phyloP scores from a whole-genome alignment of 345 rosid species.

The Adansonia digitata region DNA sequence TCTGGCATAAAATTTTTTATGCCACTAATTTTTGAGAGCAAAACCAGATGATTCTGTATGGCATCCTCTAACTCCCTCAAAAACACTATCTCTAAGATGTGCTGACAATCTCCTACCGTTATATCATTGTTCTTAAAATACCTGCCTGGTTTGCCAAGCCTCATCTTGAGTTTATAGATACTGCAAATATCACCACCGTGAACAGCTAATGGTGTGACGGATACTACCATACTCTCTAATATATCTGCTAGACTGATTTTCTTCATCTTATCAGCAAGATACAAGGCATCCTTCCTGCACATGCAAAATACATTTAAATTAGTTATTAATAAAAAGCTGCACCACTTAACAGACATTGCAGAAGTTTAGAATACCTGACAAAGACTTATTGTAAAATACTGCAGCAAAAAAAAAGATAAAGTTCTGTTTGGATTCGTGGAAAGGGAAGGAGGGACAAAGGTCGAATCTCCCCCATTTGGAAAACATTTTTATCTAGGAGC shows the following conservation, averaged over 20 bases:
- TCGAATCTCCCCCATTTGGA: neutral
- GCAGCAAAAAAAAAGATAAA: neutral
- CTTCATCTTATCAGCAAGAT: constrained; percentile 67
- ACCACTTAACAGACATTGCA: neutral
- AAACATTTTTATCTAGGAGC: neutral
- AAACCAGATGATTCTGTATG: constrained; percentile 56
- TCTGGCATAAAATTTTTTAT: constrained; percentile 41
- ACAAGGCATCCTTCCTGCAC: constrained; percentile 65
- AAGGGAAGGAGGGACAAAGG: neutral
- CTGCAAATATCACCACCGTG: constrained; percentile 33
- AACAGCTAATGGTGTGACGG: constrained; percentile 50
- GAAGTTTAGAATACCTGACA: neutral
- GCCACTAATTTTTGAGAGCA: constrained; percentile 72
- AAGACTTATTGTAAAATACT: neutral
- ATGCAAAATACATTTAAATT: constrained; percentile 7
- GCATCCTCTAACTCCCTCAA: constrained; percentile 90
- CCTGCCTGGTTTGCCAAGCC: constrained; percentile 43
- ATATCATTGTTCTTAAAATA: constrained; percentile 45
- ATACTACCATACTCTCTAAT: constrained; percentile 60
- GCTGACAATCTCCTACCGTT: constrained; percentile 56
- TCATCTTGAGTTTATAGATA: constrained; percentile 78
- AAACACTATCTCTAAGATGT: constrained; percentile 45
- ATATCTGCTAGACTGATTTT: constrained; percentile 80
- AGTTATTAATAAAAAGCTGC: neutral
- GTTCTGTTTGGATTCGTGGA: neutral